phyloP scores from a whole-genome alignment of 345 rosid genomes.

The Litchi chinensis region DNA sequence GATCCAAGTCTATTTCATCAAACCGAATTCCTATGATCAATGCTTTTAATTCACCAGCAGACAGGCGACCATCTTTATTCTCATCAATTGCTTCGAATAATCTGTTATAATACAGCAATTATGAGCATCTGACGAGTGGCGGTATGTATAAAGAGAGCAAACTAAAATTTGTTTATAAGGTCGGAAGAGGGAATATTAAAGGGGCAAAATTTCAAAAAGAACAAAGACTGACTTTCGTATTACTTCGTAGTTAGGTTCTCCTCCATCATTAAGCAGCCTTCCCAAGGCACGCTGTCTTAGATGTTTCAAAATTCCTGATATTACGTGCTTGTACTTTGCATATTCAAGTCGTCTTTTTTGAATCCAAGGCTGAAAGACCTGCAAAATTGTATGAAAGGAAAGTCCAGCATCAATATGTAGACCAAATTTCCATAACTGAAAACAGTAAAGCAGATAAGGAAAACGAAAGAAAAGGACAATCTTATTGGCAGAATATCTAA shows the following conservation, averaged over 20 bases:
- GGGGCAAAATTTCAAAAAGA: background rate
- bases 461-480: background rate
- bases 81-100: constrained; percentile 67
- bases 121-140: background rate
- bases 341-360: constrained; percentile 78
- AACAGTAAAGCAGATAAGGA: background rate
- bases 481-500: background rate
- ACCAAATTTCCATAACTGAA: background rate
- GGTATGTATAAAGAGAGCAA: background rate
- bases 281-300: constrained; percentile 67
- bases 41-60: constrained; percentile 63
- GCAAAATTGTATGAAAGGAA: constrained; percentile 20
- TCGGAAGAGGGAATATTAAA: background rate
- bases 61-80: constrained; percentile 47
- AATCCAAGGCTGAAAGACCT: constrained; percentile 88
- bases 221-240: constrained; percentile 48
- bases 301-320: constrained; percentile 73
- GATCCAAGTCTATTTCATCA: constrained; percentile 73
- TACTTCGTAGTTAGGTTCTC: constrained; percentile 53
- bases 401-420: constrained; percentile 12
- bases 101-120: constrained; percentile 41
- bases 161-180: background rate
- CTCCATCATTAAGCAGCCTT: constrained; percentile 60
- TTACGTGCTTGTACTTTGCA: constrained; percentile 69
- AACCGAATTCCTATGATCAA: constrained; percentile 74